Evolutionary conservation across 306 rosid genomes (phyloP).

Genomic region (Rosa rugosa): DNA sequence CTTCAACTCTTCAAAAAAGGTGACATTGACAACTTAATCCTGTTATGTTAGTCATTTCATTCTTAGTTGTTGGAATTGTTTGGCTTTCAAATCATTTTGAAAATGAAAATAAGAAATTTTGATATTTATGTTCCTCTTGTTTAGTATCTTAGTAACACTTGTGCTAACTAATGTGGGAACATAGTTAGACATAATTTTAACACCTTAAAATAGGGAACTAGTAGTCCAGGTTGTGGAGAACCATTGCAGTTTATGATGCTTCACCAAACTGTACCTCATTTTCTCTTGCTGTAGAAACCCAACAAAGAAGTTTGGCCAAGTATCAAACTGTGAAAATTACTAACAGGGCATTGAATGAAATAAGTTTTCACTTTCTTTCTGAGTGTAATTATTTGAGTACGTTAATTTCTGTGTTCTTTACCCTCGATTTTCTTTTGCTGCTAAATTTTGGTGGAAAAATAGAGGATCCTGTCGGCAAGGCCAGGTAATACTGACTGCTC

Average conservation of each 20-base stretch:
- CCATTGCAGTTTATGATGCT: conserved; percentile 18
- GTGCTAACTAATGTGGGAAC: too few species aligned
- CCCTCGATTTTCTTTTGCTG: conserved; percentile 38
- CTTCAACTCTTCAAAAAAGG: too few species aligned
- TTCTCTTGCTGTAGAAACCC: conserved; percentile 18
- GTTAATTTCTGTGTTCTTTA: conserved; percentile 13
- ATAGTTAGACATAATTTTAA: conserved; percentile 20
- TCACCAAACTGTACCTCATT: conserved; percentile 9
- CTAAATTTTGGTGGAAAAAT: conserved; percentile 54
- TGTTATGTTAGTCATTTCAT: too few species aligned
- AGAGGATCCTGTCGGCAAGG: conserved; percentile 81
- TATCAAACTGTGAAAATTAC: conserved; percentile 30
- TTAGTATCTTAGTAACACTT: too few species aligned
- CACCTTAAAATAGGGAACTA: conserved; percentile 5
- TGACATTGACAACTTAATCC: too few species aligned
- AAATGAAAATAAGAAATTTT: too few species aligned
- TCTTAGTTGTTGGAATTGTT: too few species aligned
- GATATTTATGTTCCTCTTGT: too few species aligned
- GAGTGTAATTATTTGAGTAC: conserved; percentile 27
- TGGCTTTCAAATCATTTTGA: too few species aligned
- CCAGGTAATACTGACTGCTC: conserved; percentile 77
- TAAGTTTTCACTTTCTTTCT: conserved; percentile 1
- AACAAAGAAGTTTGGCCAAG: conserved; percentile 21
- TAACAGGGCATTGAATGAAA: conserved; percentile 24
- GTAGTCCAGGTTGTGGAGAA: conserved; percentile 24